Conservation (phyloP, 768 basidiomycete species). For the Leccinum pellstonianum region DNA sequence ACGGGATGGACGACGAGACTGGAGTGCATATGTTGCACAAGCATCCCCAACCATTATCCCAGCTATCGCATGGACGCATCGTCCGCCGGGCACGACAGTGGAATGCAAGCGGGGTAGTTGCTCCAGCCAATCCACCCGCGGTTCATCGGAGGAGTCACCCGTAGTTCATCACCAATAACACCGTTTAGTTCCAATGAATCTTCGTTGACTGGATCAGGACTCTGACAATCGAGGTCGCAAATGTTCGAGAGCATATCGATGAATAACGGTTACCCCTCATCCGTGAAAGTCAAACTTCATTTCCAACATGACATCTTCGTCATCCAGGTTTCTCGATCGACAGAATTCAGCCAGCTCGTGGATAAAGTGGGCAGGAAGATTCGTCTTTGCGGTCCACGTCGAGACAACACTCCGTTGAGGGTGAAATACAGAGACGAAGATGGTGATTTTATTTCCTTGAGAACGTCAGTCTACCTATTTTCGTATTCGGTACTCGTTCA, state of each 20-base stretch:
- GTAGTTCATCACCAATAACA: slow-evolving; percentile 80
- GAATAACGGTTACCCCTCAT: slow-evolving; percentile 35
- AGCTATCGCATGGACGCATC: slow-evolving; percentile 48
- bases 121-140: slow-evolving; percentile 75
- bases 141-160: slow-evolving; percentile 82
- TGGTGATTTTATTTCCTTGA: slow-evolving; percentile 55
- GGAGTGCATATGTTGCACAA: slow-evolving; percentile 59
- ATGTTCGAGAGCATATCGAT: slow-evolving; percentile 44
- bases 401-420: slow-evolving; percentile 76
- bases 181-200: slow-evolving; percentile 90
- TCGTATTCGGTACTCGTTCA: too few relatives aligned
- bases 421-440: slow-evolving; percentile 93
- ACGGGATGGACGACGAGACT: too few relatives aligned
- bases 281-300: slow-evolving; percentile 91
- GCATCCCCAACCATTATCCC: slow-evolving; percentile 52
- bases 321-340: slow-evolving; percentile 79
- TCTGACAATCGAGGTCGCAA: slow-evolving; percentile 55
- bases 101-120: slow-evolving; percentile 77
- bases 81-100: slow-evolving; percentile 38
- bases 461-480: too few relatives aligned
- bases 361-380: slow-evolving; percentile 93
- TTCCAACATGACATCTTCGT: slow-evolving; percentile 96
- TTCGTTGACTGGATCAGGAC: slow-evolving; percentile 58
- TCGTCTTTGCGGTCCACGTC: slow-evolving; percentile 78
- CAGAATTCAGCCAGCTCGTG: slow-evolving; percentile 80